Evolutionary conservation across 345 rosid genomes (phyloP).

Genomic region (Kernera saxatilis): DNA sequence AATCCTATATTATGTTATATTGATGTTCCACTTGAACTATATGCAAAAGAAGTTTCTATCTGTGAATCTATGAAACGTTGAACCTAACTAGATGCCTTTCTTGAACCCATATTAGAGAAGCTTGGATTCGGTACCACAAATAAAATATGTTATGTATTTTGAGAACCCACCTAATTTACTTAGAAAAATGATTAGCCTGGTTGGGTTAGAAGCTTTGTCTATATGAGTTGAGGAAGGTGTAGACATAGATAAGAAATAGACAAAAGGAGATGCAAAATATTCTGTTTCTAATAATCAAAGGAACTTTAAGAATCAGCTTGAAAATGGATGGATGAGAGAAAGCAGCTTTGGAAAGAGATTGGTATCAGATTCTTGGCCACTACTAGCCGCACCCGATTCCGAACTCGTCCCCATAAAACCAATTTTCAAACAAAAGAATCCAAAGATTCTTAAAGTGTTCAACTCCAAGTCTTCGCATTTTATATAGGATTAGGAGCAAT

Average conservation of each 20-base stretch:
- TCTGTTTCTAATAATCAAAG: conserved; percentile 1
- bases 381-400: conserved; percentile 25
- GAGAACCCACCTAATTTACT: neutral
- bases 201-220: neutral
- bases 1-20: neutral
- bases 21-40: neutral
- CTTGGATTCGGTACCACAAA: neutral
- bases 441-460: neutral
- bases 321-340: conserved; percentile 3
- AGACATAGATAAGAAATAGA: neutral
- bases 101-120: neutral
- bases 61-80: neutral
- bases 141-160: neutral
- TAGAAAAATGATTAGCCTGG: neutral
- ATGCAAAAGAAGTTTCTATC: neutral
- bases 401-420: neutral
- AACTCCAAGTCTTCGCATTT: neutral
- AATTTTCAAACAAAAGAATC: conserved; percentile 3
- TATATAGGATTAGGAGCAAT: neutral
- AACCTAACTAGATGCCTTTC: neutral
- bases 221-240: neutral
- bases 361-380: conserved; percentile 30
- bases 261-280: neutral
- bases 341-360: conserved; percentile 7
- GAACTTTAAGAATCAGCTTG: conserved; percentile 27